A percentile compares a stretch with the other conserved stretches of the same genome.
These are phyloP conservation scores for Tolypocladium ophioglossoides DNA, from an alignment of 2,329 filamentous ascomycete species.

Conservation along the genomic window DNA sequence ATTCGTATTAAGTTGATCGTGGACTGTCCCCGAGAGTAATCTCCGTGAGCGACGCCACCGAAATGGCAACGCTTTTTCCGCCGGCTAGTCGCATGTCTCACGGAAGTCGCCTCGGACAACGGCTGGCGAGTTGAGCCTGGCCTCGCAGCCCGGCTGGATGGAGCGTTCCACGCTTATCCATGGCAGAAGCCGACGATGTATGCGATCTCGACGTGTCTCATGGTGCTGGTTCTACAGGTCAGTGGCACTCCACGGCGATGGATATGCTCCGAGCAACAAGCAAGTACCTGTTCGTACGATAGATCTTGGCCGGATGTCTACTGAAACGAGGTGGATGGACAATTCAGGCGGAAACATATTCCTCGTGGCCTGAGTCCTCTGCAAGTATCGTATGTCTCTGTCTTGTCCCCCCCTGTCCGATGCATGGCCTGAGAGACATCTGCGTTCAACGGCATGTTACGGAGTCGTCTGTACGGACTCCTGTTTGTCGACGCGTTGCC, in stretches of 20 bases:
- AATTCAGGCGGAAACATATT: neutral
- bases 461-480: no score
- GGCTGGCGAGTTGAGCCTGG: neutral
- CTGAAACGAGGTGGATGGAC: no score
- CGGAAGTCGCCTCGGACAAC: neutral
- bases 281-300: neutral
- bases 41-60: neutral
- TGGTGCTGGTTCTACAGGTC: no score
- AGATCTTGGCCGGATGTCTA: no score
- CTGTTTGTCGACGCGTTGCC: no score
- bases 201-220: neutral
- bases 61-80: neutral
- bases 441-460: no score
- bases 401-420: neutral
- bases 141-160: neutral
- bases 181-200: neutral
- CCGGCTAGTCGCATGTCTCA: neutral
- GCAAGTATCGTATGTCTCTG: neutral
- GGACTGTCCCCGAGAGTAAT: neutral
- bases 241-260: no score
- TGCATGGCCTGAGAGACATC: neutral
- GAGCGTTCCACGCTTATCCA: neutral
- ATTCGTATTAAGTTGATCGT: neutral
- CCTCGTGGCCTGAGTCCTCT: neutral
- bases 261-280: neutral